Conservation (phyloP, 2,329 filamentous ascomycete genomes). For the Pseudogymnoascus sp. region DNA sequence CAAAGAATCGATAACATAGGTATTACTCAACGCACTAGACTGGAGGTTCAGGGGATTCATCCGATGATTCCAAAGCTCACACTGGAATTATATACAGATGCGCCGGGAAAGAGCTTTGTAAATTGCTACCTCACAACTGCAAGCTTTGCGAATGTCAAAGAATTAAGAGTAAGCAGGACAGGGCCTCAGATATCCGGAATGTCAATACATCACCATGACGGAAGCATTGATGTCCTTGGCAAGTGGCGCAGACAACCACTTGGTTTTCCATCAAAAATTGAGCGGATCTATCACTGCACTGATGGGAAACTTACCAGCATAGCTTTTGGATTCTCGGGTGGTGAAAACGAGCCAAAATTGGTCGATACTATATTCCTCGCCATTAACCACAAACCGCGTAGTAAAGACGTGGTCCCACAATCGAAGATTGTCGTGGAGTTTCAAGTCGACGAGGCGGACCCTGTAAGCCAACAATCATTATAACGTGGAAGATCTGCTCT, state of each 20-base stretch:
- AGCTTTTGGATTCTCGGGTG: neutral
- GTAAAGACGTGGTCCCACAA: neutral
- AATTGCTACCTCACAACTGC: neutral
- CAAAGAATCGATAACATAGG: too few species aligned
- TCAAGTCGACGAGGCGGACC: neutral
- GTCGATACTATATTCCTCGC: neutral
- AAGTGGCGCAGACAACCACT: neutral
- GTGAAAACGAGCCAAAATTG: neutral
- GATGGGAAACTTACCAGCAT: constrained; percentile 5
- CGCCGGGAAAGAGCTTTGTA: neutral
- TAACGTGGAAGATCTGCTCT: neutral
- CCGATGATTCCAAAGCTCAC: too few species aligned
- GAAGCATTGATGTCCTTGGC: constrained; percentile 1
- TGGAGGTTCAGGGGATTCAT: too few species aligned
- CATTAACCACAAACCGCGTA: neutral
- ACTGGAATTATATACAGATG: too few species aligned
- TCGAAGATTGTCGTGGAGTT: neutral
- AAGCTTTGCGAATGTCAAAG: neutral
- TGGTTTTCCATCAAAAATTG: neutral
- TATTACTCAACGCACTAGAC: too few species aligned
- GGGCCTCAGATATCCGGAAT: neutral
- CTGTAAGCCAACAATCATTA: neutral
- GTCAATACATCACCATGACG: constrained; percentile 3
- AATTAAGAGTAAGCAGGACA: neutral
- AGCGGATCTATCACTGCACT: neutral